Evolutionary conservation across 2,329 filamentous ascomycete genomes (phyloP), one percentile per base, ranked within the genome.

Genomic region (Aspergillus melleus): DNA sequence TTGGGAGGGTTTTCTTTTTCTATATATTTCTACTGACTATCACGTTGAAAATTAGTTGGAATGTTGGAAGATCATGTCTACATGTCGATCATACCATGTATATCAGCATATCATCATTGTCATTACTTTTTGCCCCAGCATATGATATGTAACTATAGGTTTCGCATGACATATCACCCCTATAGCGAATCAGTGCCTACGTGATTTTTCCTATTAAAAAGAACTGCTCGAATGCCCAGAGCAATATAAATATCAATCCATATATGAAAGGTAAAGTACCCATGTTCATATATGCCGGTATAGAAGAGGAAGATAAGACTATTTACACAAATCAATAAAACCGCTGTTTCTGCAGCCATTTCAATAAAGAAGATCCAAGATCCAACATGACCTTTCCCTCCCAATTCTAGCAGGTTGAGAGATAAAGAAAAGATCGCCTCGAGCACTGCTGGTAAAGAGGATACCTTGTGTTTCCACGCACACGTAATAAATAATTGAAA

Each of bases 241-340:
- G 32, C 36, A 44, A 32, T 36, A 22, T 49, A 16, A 39, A 47
- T 47, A 16, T 10, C 19, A 20, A 47, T 9, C 44, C 11, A 16
- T 46, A 52, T 36, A 49, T 54, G 47, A 55, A 52, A 58, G 36
- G 36, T 42, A 42, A 42, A 19, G 60, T 59, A 60, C 59, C 66
- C 65, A 69, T 72, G 44, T 70, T 66, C 70, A 67, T 73, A 70
- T 73, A 72, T 71, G 63, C 61, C 61, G 63, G 61, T 64, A 64
- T 66, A 65, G 58, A 63, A 65, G 68, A 47, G 42, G 22, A 14
- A 60, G 47, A 60, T 47, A 50, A 54, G 49, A 57, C 60, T 67
- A 67, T 67, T 63, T 66, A 67, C 65, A 67, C 55, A 61, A n/a
- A 58, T 56, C 54, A 55, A 65, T 30, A 54, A 49, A 19, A 58